A percentile compares a stretch with the other conserved stretches of the same genome.
These are phyloP conservation scores for Ceratocystis smalleyi DNA, from an alignment of 2,329 filamentous ascomycete genomes.

Conservation along the genomic window DNA sequence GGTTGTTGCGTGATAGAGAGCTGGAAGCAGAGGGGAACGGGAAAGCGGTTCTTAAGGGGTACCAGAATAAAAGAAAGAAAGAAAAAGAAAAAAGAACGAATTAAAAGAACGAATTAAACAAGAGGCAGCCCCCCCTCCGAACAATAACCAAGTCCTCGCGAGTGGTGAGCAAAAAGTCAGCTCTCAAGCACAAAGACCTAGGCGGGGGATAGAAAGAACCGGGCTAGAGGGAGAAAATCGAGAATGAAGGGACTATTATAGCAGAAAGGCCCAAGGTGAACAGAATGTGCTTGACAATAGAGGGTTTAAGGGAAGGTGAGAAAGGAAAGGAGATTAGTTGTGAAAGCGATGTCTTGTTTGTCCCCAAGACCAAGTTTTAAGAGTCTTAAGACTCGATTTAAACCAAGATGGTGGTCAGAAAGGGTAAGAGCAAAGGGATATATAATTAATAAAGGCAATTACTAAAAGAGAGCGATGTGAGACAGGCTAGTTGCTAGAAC, in stretches of 20 bases:
- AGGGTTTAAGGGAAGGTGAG: constrained; percentile 10
- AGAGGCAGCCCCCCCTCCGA: not conserved
- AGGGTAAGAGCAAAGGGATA: not conserved
- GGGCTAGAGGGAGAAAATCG: constrained; percentile 6
- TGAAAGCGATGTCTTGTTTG: not conserved
- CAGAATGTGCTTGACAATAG: constrained; percentile 16
- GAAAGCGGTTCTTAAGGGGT: not conserved
- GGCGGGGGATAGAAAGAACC: not conserved
- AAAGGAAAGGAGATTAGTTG: constrained; percentile 12
- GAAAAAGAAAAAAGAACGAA: not conserved
- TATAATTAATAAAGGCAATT: constrained; percentile 1
- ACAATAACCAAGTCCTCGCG: not conserved
- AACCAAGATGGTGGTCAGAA: constrained; percentile 1
- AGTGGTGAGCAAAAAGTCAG: not conserved
- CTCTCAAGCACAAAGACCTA: constrained; percentile 1
- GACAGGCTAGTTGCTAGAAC: not conserved
- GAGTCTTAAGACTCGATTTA: not conserved
- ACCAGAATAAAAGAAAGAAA: not conserved
- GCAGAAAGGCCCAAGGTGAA: not conserved
- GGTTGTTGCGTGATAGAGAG: not conserved
- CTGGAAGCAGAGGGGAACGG: not conserved
- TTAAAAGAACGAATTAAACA: not conserved
- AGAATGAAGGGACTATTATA: constrained; percentile 16
- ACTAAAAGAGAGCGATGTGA: not conserved
- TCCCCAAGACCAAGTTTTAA: not conserved